phyloP scores from a whole-genome alignment of 1,284 basidiomycete genomes.

The Psilocybe mexicana region DNA sequence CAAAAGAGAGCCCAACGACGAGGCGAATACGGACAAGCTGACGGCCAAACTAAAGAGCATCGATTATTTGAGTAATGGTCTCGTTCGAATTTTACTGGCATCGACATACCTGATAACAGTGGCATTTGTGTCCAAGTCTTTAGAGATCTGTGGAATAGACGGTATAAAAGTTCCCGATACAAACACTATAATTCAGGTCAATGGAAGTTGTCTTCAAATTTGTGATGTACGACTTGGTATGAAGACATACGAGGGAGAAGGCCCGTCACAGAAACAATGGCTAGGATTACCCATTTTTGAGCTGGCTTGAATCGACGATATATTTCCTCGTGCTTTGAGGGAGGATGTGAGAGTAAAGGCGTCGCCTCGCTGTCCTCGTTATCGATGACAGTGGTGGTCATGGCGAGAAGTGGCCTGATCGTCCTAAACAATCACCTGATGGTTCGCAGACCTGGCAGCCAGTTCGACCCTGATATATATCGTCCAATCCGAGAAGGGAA shows the following conservation, averaged over 20 bases:
- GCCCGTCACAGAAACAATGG: constrained; percentile 21
- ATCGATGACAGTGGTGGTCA: not conserved
- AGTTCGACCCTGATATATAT: not conserved
- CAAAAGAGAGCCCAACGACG: constrained; percentile 30
- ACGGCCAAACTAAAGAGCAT: constrained; percentile 29
- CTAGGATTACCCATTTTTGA: constrained; percentile 20
- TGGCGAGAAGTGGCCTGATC: not conserved
- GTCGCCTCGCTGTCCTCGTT: constrained; percentile 6
- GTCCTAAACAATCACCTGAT: not conserved
- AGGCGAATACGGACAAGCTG: constrained; percentile 34
- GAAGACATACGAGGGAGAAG: constrained; percentile 19
- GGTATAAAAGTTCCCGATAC: constrained; percentile 70
- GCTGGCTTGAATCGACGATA: constrained; percentile 23
- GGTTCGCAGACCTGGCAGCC: not conserved
- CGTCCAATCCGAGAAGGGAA: too few species aligned
- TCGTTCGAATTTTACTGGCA: not conserved
- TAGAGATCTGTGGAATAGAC: constrained; percentile 64
- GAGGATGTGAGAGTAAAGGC: constrained; percentile 1
- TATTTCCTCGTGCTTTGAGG: constrained; percentile 17
- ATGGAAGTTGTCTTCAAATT: not conserved
- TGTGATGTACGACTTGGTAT: not conserved
- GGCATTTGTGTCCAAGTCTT: constrained; percentile 57
- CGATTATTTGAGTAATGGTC: not conserved
- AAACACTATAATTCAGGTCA: constrained; percentile 47
- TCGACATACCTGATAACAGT: constrained; percentile 54